Evolutionary conservation across 2,329 filamentous ascomycete genomes (phyloP).

Genomic region (Didymosphaeria variabile): DNA sequence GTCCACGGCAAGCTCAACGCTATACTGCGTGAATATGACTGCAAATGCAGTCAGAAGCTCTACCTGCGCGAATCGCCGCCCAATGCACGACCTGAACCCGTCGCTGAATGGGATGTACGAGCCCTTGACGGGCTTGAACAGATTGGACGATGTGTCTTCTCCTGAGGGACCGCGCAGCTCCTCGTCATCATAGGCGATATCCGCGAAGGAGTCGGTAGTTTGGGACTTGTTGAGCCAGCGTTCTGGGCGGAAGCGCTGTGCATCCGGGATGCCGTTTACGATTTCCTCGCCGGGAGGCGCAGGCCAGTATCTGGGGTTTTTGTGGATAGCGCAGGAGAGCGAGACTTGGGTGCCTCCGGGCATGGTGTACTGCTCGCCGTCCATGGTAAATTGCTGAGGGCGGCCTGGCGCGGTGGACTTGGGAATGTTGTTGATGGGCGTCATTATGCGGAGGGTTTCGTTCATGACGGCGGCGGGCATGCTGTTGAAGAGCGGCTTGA

Average conservation of each 20-base stretch:
- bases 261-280: conserved; percentile 56
- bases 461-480: conserved; percentile 80
- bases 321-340: conserved; percentile 65
- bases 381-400: conserved; percentile 66
- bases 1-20: conserved; percentile 73
- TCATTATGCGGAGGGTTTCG: conserved; percentile 77
- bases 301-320: conserved; percentile 79
- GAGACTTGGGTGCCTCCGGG: conserved; percentile 66
- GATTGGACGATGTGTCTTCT: conserved; percentile 67
- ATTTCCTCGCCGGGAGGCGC: conserved; percentile 38
- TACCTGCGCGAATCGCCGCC: conserved; percentile 65
- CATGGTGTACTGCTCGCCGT: conserved; percentile 66
- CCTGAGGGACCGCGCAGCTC: conserved; percentile 68
- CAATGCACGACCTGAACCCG: conserved; percentile 64
- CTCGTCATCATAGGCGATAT: conserved; percentile 57
- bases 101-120: conserved; percentile 66
- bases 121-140: conserved; percentile 62
- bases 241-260: conserved; percentile 75
- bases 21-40: conserved; percentile 65
- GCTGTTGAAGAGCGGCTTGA: conserved; percentile 72
- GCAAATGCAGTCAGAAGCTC: conserved; percentile 64
- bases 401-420: conserved; percentile 63
- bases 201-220: conserved; percentile 37
- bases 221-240: conserved; percentile 68
- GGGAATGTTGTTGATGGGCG: conserved; percentile 75